A percentile compares a stretch with the other conserved stretches of the same genome.
Conservation (phyloP, 371 early-diverging fungal genomes). For the Mortierella sp. region DNA sequence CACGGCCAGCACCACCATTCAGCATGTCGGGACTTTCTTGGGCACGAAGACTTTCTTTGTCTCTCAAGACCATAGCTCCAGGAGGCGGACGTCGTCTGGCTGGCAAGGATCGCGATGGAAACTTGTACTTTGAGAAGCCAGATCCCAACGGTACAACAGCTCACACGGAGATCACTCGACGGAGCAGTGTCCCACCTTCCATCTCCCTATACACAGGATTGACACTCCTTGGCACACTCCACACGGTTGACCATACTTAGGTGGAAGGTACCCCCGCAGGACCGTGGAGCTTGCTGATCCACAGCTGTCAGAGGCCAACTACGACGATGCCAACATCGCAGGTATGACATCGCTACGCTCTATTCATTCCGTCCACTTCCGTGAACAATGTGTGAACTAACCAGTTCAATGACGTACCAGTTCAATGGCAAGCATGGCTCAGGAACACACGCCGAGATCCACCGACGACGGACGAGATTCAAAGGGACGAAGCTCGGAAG, state of each 20-base stretch:
- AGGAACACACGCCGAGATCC: constrained; percentile 69
- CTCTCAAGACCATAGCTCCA: constrained; percentile 57
- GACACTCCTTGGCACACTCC: no score
- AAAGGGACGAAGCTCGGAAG: constrained; percentile 39
- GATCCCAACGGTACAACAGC: constrained; percentile 58
- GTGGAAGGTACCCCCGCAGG: constrained; percentile 44
- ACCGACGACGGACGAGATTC: constrained; percentile 64
- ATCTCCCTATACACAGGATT: no score
- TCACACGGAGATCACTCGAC: not conserved
- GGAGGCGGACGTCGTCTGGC: constrained; percentile 67
- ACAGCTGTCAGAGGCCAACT: constrained; percentile 50
- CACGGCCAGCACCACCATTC: not conserved
- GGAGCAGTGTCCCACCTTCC: no score
- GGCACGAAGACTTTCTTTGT: constrained; percentile 32
- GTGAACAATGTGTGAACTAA: not conserved
- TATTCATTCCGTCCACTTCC: no score
- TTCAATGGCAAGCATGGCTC: constrained; percentile 82
- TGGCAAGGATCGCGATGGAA: constrained; percentile 72
- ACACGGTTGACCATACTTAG: constrained; percentile 14
- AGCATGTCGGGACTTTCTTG: constrained; percentile 29
- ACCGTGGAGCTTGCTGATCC: constrained; percentile 48
- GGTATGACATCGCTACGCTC: constrained; percentile 59
- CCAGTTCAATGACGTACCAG: constrained; percentile 19
- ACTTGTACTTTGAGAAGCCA: constrained; percentile 80
- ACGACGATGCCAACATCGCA: constrained; percentile 63